Evolutionary conservation across 2,329 filamentous ascomycete genomes (phyloP).

Genomic region (Shiraia sp.): DNA sequence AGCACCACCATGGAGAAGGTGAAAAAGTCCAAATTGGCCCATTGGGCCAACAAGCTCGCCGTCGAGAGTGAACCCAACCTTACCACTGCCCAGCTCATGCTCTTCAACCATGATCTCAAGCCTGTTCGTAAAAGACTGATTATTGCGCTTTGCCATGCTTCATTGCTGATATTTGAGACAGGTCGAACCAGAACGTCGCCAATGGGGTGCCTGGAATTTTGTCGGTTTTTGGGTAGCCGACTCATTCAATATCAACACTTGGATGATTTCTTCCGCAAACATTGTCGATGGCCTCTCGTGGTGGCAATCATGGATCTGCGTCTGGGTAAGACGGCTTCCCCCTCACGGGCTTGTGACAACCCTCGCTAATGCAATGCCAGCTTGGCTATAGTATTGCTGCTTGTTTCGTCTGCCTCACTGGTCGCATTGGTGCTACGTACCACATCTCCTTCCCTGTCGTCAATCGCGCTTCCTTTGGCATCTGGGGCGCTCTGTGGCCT

Average conservation of each 20-base stretch:
- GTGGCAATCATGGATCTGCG: constrained; percentile 81
- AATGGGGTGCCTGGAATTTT: constrained; percentile 88
- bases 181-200: constrained; percentile 76
- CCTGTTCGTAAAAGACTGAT: constrained; percentile 33
- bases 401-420: constrained; percentile 71
- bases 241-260: constrained; percentile 68
- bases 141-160: neutral
- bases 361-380: constrained; percentile 12
- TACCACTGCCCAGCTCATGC: constrained; percentile 78
- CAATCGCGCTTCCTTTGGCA: constrained; percentile 77
- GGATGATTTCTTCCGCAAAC: constrained; percentile 90
- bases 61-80: constrained; percentile 78
- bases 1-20: constrained; percentile 47
- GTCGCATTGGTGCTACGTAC: constrained; percentile 82
- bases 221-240: constrained; percentile 78
- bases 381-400: constrained; percentile 79
- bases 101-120: constrained; percentile 83
- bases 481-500: constrained; percentile 88
- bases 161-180: constrained; percentile 10
- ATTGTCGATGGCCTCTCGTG: constrained; percentile 78
- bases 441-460: constrained; percentile 89
- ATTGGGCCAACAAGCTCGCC: constrained; percentile 62
- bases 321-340: constrained; percentile 59
- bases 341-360: neutral
- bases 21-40: constrained; percentile 42